phyloP scores from a whole-genome alignment of 2,329 filamentous ascomycete species.

The Plenodomus tracheiphilus region DNA sequence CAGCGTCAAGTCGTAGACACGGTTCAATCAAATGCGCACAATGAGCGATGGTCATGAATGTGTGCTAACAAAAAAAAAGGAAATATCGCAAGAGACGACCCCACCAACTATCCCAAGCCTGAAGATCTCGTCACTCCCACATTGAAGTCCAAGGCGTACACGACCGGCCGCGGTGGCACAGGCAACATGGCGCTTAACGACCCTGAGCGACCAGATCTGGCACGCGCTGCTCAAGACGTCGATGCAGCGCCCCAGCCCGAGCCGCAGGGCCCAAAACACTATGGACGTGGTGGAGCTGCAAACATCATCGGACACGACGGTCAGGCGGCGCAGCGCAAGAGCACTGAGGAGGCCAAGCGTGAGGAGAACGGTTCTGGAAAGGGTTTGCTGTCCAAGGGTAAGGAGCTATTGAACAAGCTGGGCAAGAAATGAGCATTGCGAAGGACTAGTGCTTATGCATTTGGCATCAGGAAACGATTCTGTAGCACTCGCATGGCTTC shows the following conservation, averaged over 20 bases:
- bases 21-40: neutral
- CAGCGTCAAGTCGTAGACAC: too few species aligned
- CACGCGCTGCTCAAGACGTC: conserved; percentile 82
- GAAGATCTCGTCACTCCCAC: conserved; percentile 78
- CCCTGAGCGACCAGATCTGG: conserved; percentile 64
- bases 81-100: conserved; percentile 51
- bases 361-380: conserved; percentile 19
- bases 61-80: conserved; percentile 35
- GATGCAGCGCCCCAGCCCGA: conserved; percentile 58
- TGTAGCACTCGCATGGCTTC: neutral
- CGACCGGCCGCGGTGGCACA: conserved; percentile 83
- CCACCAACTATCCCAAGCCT: conserved; percentile 36
- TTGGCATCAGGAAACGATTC: neutral
- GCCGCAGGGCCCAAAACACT: conserved; percentile 63
- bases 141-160: conserved; percentile 81
- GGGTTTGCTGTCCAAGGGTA: conserved; percentile 57
- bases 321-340: conserved; percentile 35
- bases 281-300: conserved; percentile 75
- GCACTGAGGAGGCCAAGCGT: conserved; percentile 35
- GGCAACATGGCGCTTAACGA: conserved; percentile 87
- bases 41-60: neutral
- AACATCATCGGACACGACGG: conserved; percentile 57
- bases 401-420: conserved; percentile 52
- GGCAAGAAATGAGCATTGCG: conserved; percentile 42
- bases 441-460: neutral